Evolutionary conservation across 768 basidiomycete species (phyloP).

Genomic region (Boletales sp.): DNA sequence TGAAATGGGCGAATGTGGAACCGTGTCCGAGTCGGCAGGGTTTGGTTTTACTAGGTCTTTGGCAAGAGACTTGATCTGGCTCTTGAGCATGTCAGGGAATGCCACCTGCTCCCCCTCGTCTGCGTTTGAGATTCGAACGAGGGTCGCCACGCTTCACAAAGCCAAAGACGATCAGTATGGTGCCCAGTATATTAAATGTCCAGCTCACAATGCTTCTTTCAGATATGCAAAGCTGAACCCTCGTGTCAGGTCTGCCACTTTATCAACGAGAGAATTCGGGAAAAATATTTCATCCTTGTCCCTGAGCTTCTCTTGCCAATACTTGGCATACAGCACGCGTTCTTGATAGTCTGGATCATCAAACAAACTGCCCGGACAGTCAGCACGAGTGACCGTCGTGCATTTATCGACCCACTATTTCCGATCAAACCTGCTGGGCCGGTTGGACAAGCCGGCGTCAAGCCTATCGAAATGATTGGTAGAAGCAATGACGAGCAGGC

Average conservation of each 20-base stretch:
- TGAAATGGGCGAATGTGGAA: background rate
- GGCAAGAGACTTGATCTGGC: conserved; percentile 58
- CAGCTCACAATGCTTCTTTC: conserved; percentile 82
- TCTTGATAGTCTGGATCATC: conserved; percentile 65
- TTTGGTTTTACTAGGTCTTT: conserved; percentile 58
- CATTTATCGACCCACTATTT: conserved; percentile 59
- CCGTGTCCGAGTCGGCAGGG: background rate
- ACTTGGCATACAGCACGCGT: conserved; percentile 63
- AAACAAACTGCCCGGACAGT: conserved; percentile 49
- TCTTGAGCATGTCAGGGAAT: conserved; percentile 51
- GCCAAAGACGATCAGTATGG: background rate
- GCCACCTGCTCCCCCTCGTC: conserved; percentile 45
- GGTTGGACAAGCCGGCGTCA: conserved; percentile 70
- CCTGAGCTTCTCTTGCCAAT: conserved; percentile 78
- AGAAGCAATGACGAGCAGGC: conserved; percentile 71
- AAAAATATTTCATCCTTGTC: conserved; percentile 61
- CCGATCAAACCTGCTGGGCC: conserved; percentile 83
- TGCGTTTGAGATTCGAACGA: conserved; percentile 60
- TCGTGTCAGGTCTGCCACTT: conserved; percentile 57
- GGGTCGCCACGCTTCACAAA: conserved; percentile 57
- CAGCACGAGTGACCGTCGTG: background rate
- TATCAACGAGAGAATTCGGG: conserved; percentile 59
- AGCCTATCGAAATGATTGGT: conserved; percentile 84
- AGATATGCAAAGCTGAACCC: conserved; percentile 84
- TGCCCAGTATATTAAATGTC: background rate